Conservation (phyloP, 2,329 filamentous ascomycete genomes). For the Chalaropsis ovoidea region DNA sequence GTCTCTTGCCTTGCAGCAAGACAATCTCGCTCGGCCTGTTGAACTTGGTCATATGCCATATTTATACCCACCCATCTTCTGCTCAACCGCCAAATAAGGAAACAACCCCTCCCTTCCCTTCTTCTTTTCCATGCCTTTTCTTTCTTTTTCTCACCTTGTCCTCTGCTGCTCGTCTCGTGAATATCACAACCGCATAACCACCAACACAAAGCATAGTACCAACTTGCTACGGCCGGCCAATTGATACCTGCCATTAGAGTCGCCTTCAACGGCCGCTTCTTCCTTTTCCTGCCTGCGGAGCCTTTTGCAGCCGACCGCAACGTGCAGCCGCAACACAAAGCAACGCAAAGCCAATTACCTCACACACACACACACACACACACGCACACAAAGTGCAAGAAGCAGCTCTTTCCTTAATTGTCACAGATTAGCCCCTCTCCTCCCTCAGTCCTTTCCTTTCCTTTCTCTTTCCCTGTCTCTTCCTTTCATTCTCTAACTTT, state of each 20-base stretch:
- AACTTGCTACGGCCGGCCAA: not conserved
- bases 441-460: not conserved
- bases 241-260: not conserved
- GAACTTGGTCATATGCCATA: not conserved
- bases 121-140: not conserved
- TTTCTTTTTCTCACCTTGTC: not conserved
- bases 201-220: not conserved
- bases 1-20: not conserved
- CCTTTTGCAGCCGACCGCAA: conserved; percentile 5
- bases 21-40: not conserved
- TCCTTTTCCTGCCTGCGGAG: conserved; percentile 2
- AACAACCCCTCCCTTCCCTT: conserved; percentile 12
- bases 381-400: conserved; percentile 12
- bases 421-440: conserved; percentile 19
- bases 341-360: conserved; percentile 14
- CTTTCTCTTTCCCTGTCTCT: not conserved
- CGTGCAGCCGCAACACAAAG: conserved; percentile 9
- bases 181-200: not conserved
- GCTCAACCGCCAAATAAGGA: not conserved
- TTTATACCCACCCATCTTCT: not conserved
- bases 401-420: conserved; percentile 22
- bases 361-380: conserved; percentile 11
- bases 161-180: not conserved
- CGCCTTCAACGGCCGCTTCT: not conserved
- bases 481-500: not conserved